Evolutionary conservation across 345 rosid species (phyloP).

Genomic region (Cardiospermum halicacabum): DNA sequence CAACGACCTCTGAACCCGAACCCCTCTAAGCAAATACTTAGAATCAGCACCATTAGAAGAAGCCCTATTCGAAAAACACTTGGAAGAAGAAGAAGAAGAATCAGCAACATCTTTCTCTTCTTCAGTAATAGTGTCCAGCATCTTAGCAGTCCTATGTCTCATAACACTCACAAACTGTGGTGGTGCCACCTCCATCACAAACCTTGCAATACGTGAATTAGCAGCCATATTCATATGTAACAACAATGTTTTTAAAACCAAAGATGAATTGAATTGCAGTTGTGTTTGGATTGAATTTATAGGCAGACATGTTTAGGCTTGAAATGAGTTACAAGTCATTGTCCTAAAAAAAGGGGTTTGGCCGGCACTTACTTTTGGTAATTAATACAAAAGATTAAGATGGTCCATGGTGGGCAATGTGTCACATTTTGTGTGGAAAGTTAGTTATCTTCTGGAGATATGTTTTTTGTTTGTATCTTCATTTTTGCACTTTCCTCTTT

Average conservation of each 20-base stretch:
- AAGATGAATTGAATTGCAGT: too few species aligned
- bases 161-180: conserved; percentile 66
- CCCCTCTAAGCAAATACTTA: conserved; percentile 30
- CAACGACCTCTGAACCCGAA: conserved; percentile 25
- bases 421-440: conserved; percentile 28
- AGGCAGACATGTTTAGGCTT: conserved; percentile 21
- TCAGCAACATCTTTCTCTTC: conserved; percentile 60
- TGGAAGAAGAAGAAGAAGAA: conserved; percentile 28
- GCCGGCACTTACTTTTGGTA: conserved; percentile 32
- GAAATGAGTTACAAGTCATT: conserved; percentile 23
- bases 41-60: conserved; percentile 15
- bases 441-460: conserved; percentile 22
- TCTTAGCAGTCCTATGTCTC: conserved; percentile 56
- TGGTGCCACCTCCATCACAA: conserved; percentile 79
- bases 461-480: conserved; percentile 26
- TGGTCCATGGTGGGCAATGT: conserved; percentile 17
- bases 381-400: conserved; percentile 9
- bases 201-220: conserved; percentile 53
- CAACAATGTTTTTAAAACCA: too few species aligned
- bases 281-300: too few species aligned
- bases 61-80: conserved; percentile 18
- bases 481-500: conserved; percentile 24
- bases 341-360: conserved; percentile 19
- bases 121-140: conserved; percentile 75
- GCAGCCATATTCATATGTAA: too few species aligned